Evolutionary conservation across 192 early-diverging fungal genomes (phyloP), one percentile per base, ranked within the genome.

Genomic region (Rhizophlyctis rosea): DNA sequence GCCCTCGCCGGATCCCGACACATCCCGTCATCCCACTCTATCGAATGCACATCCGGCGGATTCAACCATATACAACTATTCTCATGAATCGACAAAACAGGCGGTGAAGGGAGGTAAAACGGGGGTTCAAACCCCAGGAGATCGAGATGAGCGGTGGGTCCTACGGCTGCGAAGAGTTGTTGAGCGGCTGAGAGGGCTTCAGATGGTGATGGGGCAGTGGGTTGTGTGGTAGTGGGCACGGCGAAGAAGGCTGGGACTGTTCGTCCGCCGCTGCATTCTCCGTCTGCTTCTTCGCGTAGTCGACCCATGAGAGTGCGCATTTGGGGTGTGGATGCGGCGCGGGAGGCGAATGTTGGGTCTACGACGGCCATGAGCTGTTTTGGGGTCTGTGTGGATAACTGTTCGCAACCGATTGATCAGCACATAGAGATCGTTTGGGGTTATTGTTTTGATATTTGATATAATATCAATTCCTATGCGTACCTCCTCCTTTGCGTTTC

Each of bases 171-270:
- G 23, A 65, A 65, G 21, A 67, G 29, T 9, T 61, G 44, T 28
- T 67, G 62, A 13, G 65, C 57, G 24, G 65, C 65, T 18, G 4
- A 35, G 18, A 48, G 28, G 1, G 65, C 65, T 32, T 67, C 59
- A n/a, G 39, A 9, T 2, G 59, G 16, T 13, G 65, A 62, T 44
- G 39, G 39, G 9, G 39, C 39, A 44, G 39, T 18, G 18, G 39
- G 39, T 44, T 18, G 18, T 18, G 9, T 44, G 18, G 7, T 18
- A 13, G 9, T 18, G 39, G 9, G 7, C 39, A 44, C 39, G 18
- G 39, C 39, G 18, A 44, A 44, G 18, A 44, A 44, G 9, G 39
- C 39, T 7, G 39, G 39, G 7, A 44, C 39, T 7, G 39, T 44
- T 18, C 7, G 7, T 44, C 39, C 39, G 18, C 9, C 39, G 18